Base-by-base conservation (phyloP, 2,329 filamentous ascomycete species). In the Trichoderma semiorbis region DNA sequence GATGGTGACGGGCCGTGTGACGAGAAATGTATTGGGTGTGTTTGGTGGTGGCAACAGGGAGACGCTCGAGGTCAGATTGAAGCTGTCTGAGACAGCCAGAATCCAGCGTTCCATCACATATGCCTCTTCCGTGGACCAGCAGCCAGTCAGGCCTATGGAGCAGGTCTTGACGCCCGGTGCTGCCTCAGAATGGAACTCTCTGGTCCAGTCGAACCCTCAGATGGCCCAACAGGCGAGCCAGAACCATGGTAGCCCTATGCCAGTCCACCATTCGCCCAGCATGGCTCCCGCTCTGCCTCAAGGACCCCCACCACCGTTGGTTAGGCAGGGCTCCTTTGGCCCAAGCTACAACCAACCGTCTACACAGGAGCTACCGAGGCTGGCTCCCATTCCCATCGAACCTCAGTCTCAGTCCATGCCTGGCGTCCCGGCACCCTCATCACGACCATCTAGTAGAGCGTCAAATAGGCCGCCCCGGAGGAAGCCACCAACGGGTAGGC, bases 1-100 rank as follows among this genome's bases (percentile, higher is more conserved):
- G 78, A 85, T 94, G 82, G 91, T 99, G 74, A 98, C 95, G 8
- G 96, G 96, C 71, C 92, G 94, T 39, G 93, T 99, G 69, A 94
- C 93, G 78, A 93, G 92, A 79, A 98, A 97, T 79, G 83, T 94
- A 58, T 85, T 97, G 60, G 93, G 92, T 11, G 85, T 98, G 28
- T 97, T 98, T 79, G 91, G 90, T 50, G 93, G 92, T 77, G 94
- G 93, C 36, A 87, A 91, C 72, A 92, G 91, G 76, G 95, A 98
- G 81, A 98, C 93, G 0, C 84, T 99, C 72, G 96, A 99, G 83
- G 95, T 99, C 75, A 97, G 92, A 80, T 86, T 99, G 73, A 94
- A 93, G 78, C 86, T 99, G 71, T 92, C 94, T 2, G 91, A 92
- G 18, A 91, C 97, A 43, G 87, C 91, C 21, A 92, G 88, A 67